Base-by-base conservation (phyloP, 2,329 filamentous ascomycete species). In the Podosphaera xanthii region DNA sequence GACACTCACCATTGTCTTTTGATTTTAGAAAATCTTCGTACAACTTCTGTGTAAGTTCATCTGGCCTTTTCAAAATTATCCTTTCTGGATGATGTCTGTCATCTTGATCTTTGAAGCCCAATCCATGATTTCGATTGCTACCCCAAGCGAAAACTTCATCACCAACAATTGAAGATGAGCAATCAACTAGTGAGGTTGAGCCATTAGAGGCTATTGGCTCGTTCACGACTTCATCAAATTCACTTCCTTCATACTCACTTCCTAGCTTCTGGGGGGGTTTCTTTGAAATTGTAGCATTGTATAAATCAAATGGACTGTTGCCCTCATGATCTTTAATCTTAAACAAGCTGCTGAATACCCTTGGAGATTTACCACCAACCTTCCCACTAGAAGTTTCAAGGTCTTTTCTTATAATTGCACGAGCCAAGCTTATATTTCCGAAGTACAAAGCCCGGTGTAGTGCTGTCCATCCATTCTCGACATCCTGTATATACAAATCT, bases 311-410 rank as follows among this genome's bases (percentile, higher is more conserved):
- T 0, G 92, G 91, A 64, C 89, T 94, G 68, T 94, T 89, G 8
- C 91, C 91, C 71, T 97, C 92, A 60, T 86, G 82, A 67, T 98
- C 92, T 70, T 97, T 98, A 58, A 92, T 87, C 73, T 94, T 96
- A 67, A 96, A 90, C 49, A 97, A 73, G 35, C 83, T 84, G 8
- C 59, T 64, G 35, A 84, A 83, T 38, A 83, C 79, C 66, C 81
- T 81, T 63, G 80, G 76, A 30, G 77, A 72, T 22, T 79, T 74
- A 12, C 76, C 77, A 33, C 76, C 74, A 5, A 80, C 79, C 62
- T 83, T 82, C 49, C 81, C 76, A 3, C 77, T 75, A 34, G 77
- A 77, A 66, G 68, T 76, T 2, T 72, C 75, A 63, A 77, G 66
- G 69, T 96, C 91, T 64, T 84, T 84, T 58, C 84, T 81, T 63